Evolutionary conservation across 225 moss, liverwort and hornwort genomes (phyloP).

Genomic region (Straminergon stramineum): DNA sequence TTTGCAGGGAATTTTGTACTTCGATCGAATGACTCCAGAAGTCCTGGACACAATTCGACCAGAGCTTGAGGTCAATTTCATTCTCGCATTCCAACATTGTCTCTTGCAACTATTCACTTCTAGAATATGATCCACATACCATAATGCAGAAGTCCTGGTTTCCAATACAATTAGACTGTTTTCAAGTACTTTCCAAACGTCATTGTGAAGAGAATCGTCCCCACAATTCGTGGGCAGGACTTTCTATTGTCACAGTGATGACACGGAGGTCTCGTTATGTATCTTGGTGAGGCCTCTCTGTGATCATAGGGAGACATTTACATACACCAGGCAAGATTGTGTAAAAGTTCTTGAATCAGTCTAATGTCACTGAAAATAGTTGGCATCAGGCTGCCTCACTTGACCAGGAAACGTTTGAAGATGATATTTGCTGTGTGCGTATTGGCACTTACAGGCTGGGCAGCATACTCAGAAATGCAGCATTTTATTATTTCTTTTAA

Average conservation of each 20-base stretch:
- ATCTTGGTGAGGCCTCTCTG: neutral
- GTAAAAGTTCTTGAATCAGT: neutral
- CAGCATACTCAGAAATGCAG: neutral
- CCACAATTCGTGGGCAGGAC: neutral
- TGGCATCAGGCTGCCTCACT: neutral
- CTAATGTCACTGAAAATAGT: neutral
- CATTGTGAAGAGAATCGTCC: neutral
- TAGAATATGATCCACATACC: neutral
- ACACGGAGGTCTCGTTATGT: neutral
- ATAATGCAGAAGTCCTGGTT: neutral
- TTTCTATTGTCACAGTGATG: neutral
- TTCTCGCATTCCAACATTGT: neutral
- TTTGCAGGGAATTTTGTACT: constrained; percentile 64
- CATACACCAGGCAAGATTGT: neutral
- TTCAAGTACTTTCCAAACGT: neutral
- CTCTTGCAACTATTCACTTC: neutral
- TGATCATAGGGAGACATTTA: neutral
- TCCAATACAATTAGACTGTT: neutral
- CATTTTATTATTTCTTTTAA: neutral
- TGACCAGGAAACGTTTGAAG: neutral
- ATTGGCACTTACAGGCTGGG: neutral
- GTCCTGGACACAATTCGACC: constrained; percentile 50
- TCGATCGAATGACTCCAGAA: constrained; percentile 76
- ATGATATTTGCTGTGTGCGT: neutral
- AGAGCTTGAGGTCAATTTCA: constrained; percentile 53